Percentiles rank a stretch among this genome's conserved stretches.
Evolutionary conservation across 192 early-diverging fungal species (phyloP).

Genomic region (Coemansia sp.): DNA sequence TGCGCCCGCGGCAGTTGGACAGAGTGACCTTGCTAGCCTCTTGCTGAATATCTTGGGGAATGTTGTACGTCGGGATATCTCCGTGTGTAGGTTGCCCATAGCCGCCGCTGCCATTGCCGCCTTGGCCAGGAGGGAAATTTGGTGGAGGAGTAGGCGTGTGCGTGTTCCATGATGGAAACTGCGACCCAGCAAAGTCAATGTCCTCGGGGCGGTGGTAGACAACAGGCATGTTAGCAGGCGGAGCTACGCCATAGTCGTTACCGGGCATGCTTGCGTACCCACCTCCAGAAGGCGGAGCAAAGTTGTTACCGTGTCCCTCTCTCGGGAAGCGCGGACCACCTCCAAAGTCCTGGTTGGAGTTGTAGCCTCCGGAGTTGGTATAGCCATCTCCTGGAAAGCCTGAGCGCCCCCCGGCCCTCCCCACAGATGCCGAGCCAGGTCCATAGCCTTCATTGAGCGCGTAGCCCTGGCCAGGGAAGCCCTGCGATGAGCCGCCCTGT

Average conservation of each 20-base stretch:
- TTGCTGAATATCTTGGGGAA: constrained; percentile 50
- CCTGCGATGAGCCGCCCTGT: not conserved
- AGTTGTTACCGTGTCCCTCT: constrained; percentile 11
- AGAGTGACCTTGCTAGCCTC: constrained; percentile 44
- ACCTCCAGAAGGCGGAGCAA: not conserved
- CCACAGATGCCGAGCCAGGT: constrained; percentile 11
- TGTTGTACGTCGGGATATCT: constrained; percentile 45
- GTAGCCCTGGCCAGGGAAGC: constrained; percentile 24
- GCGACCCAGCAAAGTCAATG: constrained; percentile 45
- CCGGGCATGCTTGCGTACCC: constrained; percentile 14
- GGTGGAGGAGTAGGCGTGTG: constrained; percentile 25
- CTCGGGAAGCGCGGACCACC: constrained; percentile 19
- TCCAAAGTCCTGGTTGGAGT: not conserved
- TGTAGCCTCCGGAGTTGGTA: constrained; percentile 12
- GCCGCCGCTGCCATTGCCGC: constrained; percentile 5
- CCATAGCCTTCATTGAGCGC: constrained; percentile 25
- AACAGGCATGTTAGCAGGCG: constrained; percentile 42
- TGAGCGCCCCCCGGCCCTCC: not conserved
- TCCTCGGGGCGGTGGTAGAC: constrained; percentile 37
- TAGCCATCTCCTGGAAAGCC: constrained; percentile 20
- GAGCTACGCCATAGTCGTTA: constrained; percentile 18
- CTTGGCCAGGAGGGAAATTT: constrained; percentile 1
- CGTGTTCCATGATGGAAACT: constrained; percentile 44
- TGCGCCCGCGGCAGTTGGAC: constrained; percentile 60
- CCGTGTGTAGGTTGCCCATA: constrained; percentile 28